phyloP scores from a whole-genome alignment of 371 early-diverging fungal genomes.

The Zychaea mexicana region DNA sequence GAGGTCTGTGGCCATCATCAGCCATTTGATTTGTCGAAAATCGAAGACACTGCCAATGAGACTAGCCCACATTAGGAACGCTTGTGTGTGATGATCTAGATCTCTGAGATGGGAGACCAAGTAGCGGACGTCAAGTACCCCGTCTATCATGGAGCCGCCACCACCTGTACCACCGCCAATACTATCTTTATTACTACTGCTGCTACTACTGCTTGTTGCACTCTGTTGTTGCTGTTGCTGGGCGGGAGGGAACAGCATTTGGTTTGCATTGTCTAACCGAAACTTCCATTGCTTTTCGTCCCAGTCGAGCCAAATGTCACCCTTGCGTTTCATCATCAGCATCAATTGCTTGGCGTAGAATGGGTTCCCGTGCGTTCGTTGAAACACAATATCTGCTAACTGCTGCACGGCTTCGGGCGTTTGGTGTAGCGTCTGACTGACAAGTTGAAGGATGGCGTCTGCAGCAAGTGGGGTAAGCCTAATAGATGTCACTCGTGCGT shows the following conservation, averaged over 20 bases:
- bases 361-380: slow-evolving; percentile 46
- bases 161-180: not conserved
- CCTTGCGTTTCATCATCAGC: slow-evolving; percentile 42
- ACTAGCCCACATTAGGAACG: slow-evolving; percentile 48
- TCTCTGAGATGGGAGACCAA: slow-evolving; percentile 39
- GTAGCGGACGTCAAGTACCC: slow-evolving; percentile 35
- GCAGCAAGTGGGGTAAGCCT: slow-evolving; percentile 25
- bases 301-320: slow-evolving; percentile 52
- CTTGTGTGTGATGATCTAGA: slow-evolving; percentile 30
- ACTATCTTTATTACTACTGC: not conserved
- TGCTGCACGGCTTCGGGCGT: slow-evolving; percentile 22
- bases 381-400: slow-evolving; percentile 33
- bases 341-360: slow-evolving; percentile 46
- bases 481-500: slow-evolving; percentile 26
- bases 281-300: slow-evolving; percentile 44
- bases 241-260: slow-evolving; percentile 19
- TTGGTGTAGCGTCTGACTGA: slow-evolving; percentile 37
- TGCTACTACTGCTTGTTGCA: not conserved
- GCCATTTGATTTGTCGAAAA: slow-evolving; percentile 39
- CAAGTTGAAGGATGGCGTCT: slow-evolving; percentile 29
- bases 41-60: slow-evolving; percentile 38
- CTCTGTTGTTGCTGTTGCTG: not conserved
- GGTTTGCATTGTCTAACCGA: slow-evolving; percentile 34
- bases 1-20: slow-evolving; percentile 34
- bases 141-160: slow-evolving; percentile 2